Base-by-base conservation (phyloP, 352 stramenopile genomes). In the Pythium utonaiense region DNA sequence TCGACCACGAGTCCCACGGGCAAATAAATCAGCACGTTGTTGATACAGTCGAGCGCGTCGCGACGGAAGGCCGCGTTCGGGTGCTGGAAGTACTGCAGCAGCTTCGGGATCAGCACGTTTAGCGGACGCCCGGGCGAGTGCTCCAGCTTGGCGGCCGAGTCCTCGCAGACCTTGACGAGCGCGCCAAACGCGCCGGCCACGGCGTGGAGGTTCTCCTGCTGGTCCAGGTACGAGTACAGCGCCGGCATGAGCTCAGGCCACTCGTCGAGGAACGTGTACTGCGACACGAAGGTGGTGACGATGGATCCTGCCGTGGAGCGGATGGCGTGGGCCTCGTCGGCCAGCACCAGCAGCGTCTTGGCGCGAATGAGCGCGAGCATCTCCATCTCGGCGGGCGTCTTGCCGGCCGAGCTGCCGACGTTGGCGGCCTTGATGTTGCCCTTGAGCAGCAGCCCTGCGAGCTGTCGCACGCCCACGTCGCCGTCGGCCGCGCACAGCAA, bases 11-110 rank as follows among this genome's bases (percentile, higher is more conserved):
- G 76, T 7, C 83, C 85, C 54, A 94, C 79, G 1, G 89, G 89
- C 74, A 93, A 86, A 66, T 95, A 94, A 44, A 94, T 76, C 17
- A 97, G 79, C 60, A 97, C 79, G 59, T 94, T 90, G 71, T 97
- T 97, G 17, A 96, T 79, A 49, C 86, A 96, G 64, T 92, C 85
- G 50, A 97, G 73, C 31, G 89, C 89, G 66, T 94, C 85, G 28
- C 83, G 86, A 22, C 89, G 88, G 66, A 94, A 96, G 19, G 53
- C 62, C 9, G 74, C 63, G 41, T 85, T 79, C 40, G 86, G 83
- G 69, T 96, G 87, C 51, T 91, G 74, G 65, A 97, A 96, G 63
- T 95, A 95, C 67, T 94, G 78, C 60, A 96, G 71, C 38, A 96
- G 70, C 70, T 95, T 92, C 31, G 89, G 89, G 53, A 97, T 82